Evolutionary conservation across 1,139 yeast species (phyloP).

Genomic region (Yamadazyma buinensis): DNA sequence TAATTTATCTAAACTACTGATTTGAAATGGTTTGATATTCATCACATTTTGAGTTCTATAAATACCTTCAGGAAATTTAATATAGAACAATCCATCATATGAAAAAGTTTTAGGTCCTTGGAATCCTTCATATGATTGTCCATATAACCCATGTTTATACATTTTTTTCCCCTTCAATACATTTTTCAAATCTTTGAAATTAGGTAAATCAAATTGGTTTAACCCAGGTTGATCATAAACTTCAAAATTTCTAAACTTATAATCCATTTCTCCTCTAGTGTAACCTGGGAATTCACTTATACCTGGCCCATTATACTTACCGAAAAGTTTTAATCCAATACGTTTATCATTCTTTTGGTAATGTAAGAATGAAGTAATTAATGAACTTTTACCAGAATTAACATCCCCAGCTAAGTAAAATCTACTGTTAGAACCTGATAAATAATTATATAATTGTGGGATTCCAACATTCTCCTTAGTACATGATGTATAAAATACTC

Average conservation of each 20-base stretch:
- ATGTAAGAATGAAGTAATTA: constrained; percentile 32
- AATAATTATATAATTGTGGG: neutral
- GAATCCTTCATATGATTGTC: constrained; percentile 34
- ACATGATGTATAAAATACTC: constrained; percentile 51
- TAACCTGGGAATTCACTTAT: constrained; percentile 53
- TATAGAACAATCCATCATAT: constrained; percentile 59
- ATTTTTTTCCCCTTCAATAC: constrained; percentile 18
- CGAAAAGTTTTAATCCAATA: constrained; percentile 8
- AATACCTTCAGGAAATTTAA: constrained; percentile 35
- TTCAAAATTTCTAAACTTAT: constrained; percentile 13
- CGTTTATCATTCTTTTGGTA: constrained; percentile 7
- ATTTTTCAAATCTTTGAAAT: constrained; percentile 28
- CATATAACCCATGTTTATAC: constrained; percentile 31
- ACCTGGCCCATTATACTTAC: constrained; percentile 36
- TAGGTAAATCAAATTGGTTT: constrained; percentile 17
- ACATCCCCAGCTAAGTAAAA: constrained; percentile 67
- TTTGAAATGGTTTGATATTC: constrained; percentile 24
- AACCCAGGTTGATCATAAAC: constrained; percentile 60
- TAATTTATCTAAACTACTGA: constrained; percentile 23
- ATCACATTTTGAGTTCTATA: constrained; percentile 40
- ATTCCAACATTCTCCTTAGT: constrained; percentile 48
- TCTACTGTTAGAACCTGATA: neutral
- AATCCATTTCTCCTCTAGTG: constrained; percentile 30
- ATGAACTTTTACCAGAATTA: constrained; percentile 73
- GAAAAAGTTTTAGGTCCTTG: constrained; percentile 46